Evolutionary conservation across 768 basidiomycete species (phyloP).

Genomic region (Rhodosporidiobolus sp.): DNA sequence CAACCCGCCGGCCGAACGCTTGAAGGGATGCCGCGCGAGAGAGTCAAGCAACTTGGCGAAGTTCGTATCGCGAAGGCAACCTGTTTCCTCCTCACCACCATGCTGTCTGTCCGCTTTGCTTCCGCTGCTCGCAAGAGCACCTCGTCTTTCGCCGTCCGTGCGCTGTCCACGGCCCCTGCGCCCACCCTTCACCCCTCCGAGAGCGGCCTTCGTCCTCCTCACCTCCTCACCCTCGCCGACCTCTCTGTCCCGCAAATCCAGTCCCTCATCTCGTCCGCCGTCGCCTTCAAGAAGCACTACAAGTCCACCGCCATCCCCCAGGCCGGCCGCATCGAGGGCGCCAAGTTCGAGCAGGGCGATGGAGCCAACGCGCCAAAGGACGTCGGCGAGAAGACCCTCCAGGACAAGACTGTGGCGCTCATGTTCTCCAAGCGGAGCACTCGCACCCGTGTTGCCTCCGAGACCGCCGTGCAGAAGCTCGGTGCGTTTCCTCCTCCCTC

Average conservation of each 20-base stretch:
- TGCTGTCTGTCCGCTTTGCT: constrained; percentile 9
- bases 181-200: constrained; percentile 34
- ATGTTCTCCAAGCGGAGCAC: constrained; percentile 92
- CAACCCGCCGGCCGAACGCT: no score
- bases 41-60: no score
- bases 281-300: constrained; percentile 49
- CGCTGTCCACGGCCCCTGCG: constrained; percentile 21
- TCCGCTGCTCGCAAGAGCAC: constrained; percentile 20
- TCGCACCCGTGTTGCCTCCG: constrained; percentile 80
- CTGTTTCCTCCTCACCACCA: background rate
- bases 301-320: constrained; percentile 35
- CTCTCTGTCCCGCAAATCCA: constrained; percentile 71
- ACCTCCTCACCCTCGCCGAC: constrained; percentile 86
- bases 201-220: constrained; percentile 53
- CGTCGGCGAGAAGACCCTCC: constrained; percentile 38
- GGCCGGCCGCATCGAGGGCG: constrained; percentile 21
- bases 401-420: constrained; percentile 76
- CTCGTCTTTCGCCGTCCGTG: constrained; percentile 8
- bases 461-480: constrained; percentile 72
- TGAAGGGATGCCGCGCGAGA: no score
- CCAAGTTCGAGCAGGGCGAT: constrained; percentile 41
- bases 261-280: constrained; percentile 63
- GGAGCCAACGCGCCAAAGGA: constrained; percentile 4
- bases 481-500: constrained; percentile 52
- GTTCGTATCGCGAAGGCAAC: no score